These are phyloP conservation scores for Spathaspora passalidarum DNA, from an alignment of 805 yeast genomes.

Conservation along the genomic window DNA sequence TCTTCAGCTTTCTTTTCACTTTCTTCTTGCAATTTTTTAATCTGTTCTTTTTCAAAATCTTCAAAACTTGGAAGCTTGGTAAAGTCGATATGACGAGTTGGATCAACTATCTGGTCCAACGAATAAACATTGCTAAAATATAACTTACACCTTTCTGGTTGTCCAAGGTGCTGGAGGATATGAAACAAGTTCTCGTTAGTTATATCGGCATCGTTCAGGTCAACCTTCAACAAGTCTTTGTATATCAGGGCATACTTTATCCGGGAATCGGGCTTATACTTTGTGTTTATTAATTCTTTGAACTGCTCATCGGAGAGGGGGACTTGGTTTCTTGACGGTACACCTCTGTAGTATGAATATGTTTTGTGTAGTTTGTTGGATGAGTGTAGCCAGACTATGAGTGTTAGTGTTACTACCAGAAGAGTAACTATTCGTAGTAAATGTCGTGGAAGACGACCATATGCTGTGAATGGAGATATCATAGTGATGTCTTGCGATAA, in stretches of 20 bases:
- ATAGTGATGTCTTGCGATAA: background rate
- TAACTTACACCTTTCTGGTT: constrained; percentile 19
- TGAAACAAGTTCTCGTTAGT: constrained; percentile 8
- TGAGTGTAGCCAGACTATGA: background rate
- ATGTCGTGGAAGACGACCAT: background rate
- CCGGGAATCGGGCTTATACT: background rate
- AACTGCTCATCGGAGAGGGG: background rate
- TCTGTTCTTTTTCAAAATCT: constrained; percentile 1
- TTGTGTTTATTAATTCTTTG: background rate
- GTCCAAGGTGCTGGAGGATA: constrained; percentile 9
- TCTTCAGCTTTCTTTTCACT: constrained; percentile 4
- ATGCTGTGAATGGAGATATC: background rate
- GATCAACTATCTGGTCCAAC: constrained; percentile 6
- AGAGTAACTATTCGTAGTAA: background rate
- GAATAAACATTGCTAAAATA: constrained; percentile 13
- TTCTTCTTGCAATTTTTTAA: background rate
- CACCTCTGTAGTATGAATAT: background rate
- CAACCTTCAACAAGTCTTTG: constrained; percentile 1
- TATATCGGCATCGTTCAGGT: background rate
- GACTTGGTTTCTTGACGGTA: background rate
- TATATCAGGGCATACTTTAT: constrained; percentile 3
- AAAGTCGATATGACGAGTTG: constrained; percentile 12
- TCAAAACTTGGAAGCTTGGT: background rate
- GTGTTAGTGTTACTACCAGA: background rate
- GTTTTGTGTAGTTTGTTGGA: background rate